Conservation (phyloP, 148 eudicot genomes). For the Camellia lanceoleosa region DNA sequence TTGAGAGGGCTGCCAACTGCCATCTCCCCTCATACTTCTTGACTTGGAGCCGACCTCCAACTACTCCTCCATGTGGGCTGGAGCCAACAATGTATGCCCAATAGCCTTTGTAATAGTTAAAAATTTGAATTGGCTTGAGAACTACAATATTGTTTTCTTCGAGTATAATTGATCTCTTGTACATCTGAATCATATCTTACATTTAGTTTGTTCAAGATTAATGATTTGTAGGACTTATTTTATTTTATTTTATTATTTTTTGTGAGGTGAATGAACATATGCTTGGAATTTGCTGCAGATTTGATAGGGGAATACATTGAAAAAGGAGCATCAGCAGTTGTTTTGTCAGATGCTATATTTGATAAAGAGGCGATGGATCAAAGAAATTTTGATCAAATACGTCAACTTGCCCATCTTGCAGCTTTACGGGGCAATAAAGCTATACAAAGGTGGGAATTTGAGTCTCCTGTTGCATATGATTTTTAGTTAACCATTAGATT, state of each 20-base stretch:
- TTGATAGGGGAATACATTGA: constrained; percentile 47
- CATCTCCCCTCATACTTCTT: no score
- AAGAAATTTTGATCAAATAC: constrained; percentile 42
- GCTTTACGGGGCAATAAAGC: constrained; percentile 49
- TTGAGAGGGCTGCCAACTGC: no score
- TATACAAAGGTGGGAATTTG: constrained; percentile 28
- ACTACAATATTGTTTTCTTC: not conserved
- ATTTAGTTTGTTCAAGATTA: not conserved
- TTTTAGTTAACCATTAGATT: not conserved
- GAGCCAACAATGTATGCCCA: not conserved
- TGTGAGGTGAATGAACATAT: not conserved
- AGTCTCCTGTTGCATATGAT: not conserved
- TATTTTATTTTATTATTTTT: not conserved
- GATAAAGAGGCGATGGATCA: constrained; percentile 51
- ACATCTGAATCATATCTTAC: not conserved
- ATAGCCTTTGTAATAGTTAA: not conserved
- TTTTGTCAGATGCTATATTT: constrained; percentile 83
- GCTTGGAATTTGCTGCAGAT: constrained; percentile 38
- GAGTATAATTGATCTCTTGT: not conserved
- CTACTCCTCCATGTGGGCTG: no score
- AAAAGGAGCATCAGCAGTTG: constrained; percentile 75
- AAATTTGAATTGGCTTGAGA: not conserved
- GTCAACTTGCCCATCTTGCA: constrained; percentile 54
- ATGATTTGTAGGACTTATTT: not conserved
- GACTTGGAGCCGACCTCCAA: no score